These are phyloP conservation scores for Leishmania braziliensis DNA, from an alignment of 208 protist genomes.

Conservation along the genomic window DNA sequence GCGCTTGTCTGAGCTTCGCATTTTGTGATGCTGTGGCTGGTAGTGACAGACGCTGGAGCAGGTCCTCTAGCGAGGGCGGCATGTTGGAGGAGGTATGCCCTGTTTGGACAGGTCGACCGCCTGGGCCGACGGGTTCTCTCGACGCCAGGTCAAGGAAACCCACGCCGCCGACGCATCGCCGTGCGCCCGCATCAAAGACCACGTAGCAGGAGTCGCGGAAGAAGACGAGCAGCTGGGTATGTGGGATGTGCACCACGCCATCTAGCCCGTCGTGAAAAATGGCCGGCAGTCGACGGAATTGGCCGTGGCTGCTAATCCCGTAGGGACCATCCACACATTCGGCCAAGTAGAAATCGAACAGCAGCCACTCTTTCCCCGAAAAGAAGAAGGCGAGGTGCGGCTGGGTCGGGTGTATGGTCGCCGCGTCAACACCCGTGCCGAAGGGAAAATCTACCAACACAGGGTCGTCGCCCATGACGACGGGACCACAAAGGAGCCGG, in stretches of 20 bases:
- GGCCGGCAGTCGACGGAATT: conserved; percentile 33
- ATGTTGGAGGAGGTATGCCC: background rate
- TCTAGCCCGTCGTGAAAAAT: conserved; percentile 27
- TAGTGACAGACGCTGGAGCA: conserved; percentile 3
- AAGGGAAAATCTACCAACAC: conserved; percentile 48
- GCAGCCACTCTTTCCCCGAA: conserved; percentile 49
- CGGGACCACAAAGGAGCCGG: conserved; percentile 39
- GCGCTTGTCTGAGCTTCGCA: background rate
- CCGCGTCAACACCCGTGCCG: conserved; percentile 35
- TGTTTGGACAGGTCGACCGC: background rate
- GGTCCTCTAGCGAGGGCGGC: conserved; percentile 8
- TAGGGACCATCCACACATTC: conserved; percentile 32
- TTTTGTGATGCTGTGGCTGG: background rate
- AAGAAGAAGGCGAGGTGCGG: conserved; percentile 64
- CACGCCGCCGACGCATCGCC: conserved; percentile 26
- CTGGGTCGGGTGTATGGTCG: conserved; percentile 46
- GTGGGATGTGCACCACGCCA: conserved; percentile 20
- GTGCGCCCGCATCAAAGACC: conserved; percentile 19
- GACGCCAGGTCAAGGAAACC: conserved; percentile 7
- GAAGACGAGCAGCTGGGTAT: conserved; percentile 23
- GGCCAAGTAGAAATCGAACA: conserved; percentile 48
- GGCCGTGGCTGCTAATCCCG: conserved; percentile 11
- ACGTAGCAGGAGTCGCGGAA: conserved; percentile 31
- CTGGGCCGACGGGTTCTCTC: background rate
- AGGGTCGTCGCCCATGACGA: conserved; percentile 23